These are phyloP conservation scores for Citrus trifoliata DNA, from an alignment of 345 rosid species.

Conservation along the genomic window DNA sequence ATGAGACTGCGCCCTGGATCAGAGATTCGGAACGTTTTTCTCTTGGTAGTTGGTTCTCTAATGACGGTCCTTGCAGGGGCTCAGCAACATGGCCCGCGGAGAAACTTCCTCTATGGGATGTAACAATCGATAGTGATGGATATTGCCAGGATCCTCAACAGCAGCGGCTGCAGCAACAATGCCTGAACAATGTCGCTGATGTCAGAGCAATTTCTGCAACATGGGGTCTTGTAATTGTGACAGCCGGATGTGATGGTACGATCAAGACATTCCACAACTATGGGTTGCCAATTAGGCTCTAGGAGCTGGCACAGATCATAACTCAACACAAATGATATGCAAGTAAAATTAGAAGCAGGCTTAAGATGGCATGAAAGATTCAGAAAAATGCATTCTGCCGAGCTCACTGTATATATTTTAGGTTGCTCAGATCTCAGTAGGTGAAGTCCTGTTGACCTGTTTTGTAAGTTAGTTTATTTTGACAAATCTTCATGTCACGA, in stretches of 20 bases:
- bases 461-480: neutral
- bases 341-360: neutral
- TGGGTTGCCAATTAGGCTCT: conserved; percentile 53
- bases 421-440: neutral
- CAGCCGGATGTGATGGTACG: conserved; percentile 70
- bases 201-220: conserved; percentile 30
- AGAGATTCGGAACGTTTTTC: conserved; percentile 42
- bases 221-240: conserved; percentile 79
- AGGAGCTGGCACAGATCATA: neutral
- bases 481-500: neutral
- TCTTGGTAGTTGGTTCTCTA: conserved; percentile 52
- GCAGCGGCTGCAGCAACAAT: conserved; percentile 5
- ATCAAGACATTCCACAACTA: conserved; percentile 74
- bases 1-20: conserved; percentile 15
- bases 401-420: neutral
- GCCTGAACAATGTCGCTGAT: neutral
- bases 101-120: conserved; percentile 52
- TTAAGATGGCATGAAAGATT: neutral
- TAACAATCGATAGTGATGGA: conserved; percentile 6
- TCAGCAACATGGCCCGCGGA: conserved; percentile 95
- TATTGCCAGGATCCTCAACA: neutral
- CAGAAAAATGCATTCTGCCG: neutral
- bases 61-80: conserved; percentile 48
- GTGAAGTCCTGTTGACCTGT: neutral
- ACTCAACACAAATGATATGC: too few species aligned